These are phyloP conservation scores for Tetrapisispora arboricola DNA, from an alignment of 805 yeast species.

Conservation along the genomic window DNA sequence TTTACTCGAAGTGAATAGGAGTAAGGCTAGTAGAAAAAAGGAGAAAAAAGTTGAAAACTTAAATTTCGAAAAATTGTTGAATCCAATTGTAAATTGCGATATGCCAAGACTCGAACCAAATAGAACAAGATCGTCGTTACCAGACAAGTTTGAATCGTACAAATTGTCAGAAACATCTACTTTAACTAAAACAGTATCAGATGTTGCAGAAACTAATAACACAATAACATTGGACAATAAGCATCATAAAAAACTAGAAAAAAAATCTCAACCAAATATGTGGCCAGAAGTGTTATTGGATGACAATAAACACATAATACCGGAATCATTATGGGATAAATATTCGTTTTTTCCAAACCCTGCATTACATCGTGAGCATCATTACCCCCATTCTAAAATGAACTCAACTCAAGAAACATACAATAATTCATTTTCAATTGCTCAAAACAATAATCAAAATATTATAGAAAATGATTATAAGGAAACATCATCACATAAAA, in stretches of 20 bases:
- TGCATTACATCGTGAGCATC: conserved; percentile 14
- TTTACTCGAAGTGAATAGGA: conserved; percentile 11
- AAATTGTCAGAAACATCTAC: neutral
- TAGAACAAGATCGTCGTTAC: conserved; percentile 8
- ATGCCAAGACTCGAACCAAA: conserved; percentile 3
- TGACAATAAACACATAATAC: conserved; percentile 87
- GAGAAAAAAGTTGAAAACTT: conserved; percentile 6
- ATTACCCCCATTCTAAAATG: neutral
- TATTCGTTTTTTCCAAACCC: conserved; percentile 38
- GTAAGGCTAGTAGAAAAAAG: conserved; percentile 6
- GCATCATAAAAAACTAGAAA: neutral
- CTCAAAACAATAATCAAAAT: neutral
- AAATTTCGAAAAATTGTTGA: conserved; percentile 2
- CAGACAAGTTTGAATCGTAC: conserved; percentile 3
- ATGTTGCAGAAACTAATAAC: neutral
- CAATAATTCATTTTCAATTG: neutral
- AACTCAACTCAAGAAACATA: neutral
- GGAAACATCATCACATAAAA: no score
- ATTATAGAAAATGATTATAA: neutral
- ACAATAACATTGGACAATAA: neutral
- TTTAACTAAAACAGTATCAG: neutral
- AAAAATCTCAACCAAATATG: conserved; percentile 28
- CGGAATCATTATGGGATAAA: conserved; percentile 62
- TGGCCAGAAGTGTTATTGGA: conserved; percentile 70
- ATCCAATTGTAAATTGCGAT: conserved; percentile 11